Percentiles rank a stretch among this genome's conserved stretches.
These are phyloP conservation scores for Saprolegnia parasitica DNA, from an alignment of 352 stramenopile genomes.

Conservation along the genomic window DNA sequence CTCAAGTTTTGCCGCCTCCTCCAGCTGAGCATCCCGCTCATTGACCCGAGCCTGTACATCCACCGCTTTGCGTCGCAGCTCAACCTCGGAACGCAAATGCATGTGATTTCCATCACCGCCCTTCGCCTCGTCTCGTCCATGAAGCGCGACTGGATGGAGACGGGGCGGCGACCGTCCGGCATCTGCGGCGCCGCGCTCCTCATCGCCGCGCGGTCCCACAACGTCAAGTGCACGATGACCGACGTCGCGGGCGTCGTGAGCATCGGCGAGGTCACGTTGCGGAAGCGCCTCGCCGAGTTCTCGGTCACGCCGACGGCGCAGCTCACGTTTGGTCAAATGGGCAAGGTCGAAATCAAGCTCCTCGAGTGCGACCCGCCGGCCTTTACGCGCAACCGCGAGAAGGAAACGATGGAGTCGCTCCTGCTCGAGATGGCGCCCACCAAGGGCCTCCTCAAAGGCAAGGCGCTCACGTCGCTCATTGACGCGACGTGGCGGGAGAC, in stretches of 20 bases:
- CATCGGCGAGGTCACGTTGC: conserved; percentile 96
- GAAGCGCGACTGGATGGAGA: conserved; percentile 99
- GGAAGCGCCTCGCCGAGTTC: conserved; percentile 96
- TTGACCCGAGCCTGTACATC: conserved; percentile 99
- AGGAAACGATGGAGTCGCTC: conserved; percentile 89
- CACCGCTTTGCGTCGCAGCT: conserved; percentile 97
- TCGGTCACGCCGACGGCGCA: conserved; percentile 91
- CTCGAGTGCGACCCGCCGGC: conserved; percentile 85
- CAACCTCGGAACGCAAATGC: conserved; percentile 92
- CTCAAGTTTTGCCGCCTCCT: conserved; percentile 91
- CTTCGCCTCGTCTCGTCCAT: conserved; percentile 95
- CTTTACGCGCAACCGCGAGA: conserved; percentile 82
- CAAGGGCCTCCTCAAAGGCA: conserved; percentile 11
- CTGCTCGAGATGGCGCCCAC: conserved; percentile 55
- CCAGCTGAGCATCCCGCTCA: conserved; percentile 96
- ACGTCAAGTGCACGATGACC: conserved; percentile 82
- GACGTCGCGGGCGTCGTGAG: conserved; percentile 91
- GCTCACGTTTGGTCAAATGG: conserved; percentile 95
- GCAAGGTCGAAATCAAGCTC: conserved; percentile 81
- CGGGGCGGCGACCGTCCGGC: conserved; percentile 92
- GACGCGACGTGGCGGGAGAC: conserved; percentile 34
- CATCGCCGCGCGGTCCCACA: conserved; percentile 95
- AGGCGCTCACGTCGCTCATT: conserved; percentile 24
- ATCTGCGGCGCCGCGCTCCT: conserved; percentile 96
- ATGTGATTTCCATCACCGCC: conserved; percentile 93